Evolutionary conservation across 805 yeast species (phyloP).

Genomic region (Metschnikowia shivogae): DNA sequence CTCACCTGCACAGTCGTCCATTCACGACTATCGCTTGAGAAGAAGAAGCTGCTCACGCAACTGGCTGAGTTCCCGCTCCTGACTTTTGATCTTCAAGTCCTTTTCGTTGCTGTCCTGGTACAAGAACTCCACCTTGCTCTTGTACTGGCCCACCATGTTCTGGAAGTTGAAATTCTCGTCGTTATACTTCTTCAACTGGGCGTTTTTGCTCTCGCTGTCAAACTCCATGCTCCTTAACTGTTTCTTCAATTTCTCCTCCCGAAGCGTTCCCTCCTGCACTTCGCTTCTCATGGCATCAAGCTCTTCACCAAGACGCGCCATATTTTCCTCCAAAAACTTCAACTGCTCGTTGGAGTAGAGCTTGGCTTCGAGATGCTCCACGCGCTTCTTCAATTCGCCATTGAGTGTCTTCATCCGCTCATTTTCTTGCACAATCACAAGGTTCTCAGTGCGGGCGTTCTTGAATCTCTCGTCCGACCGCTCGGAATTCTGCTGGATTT

Average conservation of each 20-base stretch:
- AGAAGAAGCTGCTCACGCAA: constrained; percentile 45
- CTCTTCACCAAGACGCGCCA: constrained; percentile 48
- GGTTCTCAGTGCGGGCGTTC: constrained; percentile 44
- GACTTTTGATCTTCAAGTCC: constrained; percentile 42
- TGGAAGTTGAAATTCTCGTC: constrained; percentile 58
- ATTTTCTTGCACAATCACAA: constrained; percentile 63
- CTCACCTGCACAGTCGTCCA: not conserved
- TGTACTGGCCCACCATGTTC: constrained; percentile 42
- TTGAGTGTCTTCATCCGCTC: constrained; percentile 57
- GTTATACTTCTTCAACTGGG: constrained; percentile 48
- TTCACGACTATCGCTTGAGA: constrained; percentile 3
- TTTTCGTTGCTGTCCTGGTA: constrained; percentile 38
- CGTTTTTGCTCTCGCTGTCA: constrained; percentile 48
- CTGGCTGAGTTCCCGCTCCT: constrained; percentile 54
- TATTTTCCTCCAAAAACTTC: constrained; percentile 57
- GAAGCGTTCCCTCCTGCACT: constrained; percentile 51
- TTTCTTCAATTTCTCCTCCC: constrained; percentile 47
- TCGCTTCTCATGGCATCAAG: constrained; percentile 45
- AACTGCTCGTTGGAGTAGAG: constrained; percentile 49
- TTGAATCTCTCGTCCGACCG: constrained; percentile 28
- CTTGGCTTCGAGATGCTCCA: constrained; percentile 45
- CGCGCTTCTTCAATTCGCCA: constrained; percentile 44
- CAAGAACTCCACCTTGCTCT: constrained; percentile 36
- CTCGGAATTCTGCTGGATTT: constrained; percentile 25
- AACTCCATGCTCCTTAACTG: constrained; percentile 50